These are phyloP conservation scores for Yamadazyma membranifaciens DNA, from an alignment of 1,139 yeast species.

Conservation along the genomic window DNA sequence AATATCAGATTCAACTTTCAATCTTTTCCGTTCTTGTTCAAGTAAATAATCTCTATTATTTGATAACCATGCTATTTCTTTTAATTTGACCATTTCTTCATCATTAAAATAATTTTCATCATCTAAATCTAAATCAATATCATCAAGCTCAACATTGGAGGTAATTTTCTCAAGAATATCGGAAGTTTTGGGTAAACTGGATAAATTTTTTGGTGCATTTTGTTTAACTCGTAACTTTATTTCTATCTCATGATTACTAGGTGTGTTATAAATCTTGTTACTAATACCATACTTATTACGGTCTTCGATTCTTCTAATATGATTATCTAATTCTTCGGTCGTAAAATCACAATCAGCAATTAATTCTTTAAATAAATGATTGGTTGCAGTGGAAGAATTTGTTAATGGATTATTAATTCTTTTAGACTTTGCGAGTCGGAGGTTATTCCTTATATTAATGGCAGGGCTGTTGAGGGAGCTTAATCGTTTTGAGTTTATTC, in stretches of 20 bases:
- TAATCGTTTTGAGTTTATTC: too few relatives aligned
- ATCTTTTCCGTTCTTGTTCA: constrained; percentile 80
- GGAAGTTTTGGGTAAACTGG: constrained; percentile 53
- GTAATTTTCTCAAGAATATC: constrained; percentile 52
- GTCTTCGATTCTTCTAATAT: constrained; percentile 21
- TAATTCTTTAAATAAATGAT: constrained; percentile 1
- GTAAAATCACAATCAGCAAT: constrained; percentile 23
- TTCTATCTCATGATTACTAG: constrained; percentile 4
- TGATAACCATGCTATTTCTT: constrained; percentile 89
- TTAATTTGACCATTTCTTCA: constrained; percentile 55
- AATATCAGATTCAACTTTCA: constrained; percentile 84
- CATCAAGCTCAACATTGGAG: constrained; percentile 57
- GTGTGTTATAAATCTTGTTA: constrained; percentile 7
- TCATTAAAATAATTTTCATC: constrained; percentile 68
- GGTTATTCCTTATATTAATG: background rate
- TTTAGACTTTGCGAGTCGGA: background rate
- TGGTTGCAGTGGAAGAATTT: background rate
- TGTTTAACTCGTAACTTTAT: constrained; percentile 19
- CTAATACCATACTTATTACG: constrained; percentile 19
- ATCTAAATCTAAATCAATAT: constrained; percentile 64
- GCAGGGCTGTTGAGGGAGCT: background rate
- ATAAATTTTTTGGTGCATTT: constrained; percentile 56
- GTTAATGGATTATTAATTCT: too few relatives aligned
- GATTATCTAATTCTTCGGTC: constrained; percentile 16
- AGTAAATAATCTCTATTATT: constrained; percentile 81